Evolutionary conservation across 352 stramenopile species (phyloP).

Genomic region (Aphanomyces astaci): DNA sequence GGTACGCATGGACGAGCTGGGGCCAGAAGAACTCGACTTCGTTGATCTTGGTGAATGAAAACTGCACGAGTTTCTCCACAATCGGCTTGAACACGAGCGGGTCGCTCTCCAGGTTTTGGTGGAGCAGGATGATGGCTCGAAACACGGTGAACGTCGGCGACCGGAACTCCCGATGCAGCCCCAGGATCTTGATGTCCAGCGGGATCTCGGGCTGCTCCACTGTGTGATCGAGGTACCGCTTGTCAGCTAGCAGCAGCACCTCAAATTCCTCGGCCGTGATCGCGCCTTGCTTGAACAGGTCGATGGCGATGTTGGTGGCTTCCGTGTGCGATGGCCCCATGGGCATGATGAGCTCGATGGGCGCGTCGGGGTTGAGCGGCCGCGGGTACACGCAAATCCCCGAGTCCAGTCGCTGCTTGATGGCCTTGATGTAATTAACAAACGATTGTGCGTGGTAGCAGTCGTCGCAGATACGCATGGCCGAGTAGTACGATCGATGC

Average conservation of each 20-base stretch:
- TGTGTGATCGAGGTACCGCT: slow-evolving; percentile 75
- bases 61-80: slow-evolving; percentile 73
- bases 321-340: slow-evolving; percentile 71
- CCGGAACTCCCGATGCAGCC: slow-evolving; percentile 81
- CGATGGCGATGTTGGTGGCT: slow-evolving; percentile 79
- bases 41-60: slow-evolving; percentile 84
- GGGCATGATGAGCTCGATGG: slow-evolving; percentile 84
- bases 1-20: slow-evolving; percentile 83
- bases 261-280: slow-evolving; percentile 85
- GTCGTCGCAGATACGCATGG: slow-evolving; percentile 78
- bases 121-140: slow-evolving; percentile 74
- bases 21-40: slow-evolving; percentile 89
- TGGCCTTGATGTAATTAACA: slow-evolving; percentile 78
- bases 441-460: slow-evolving; percentile 80
- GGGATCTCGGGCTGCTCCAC: slow-evolving; percentile 78
- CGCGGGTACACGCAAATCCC: slow-evolving; percentile 82
- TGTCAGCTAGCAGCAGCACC: slow-evolving; percentile 73
- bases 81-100: slow-evolving; percentile 82
- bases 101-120: slow-evolving; percentile 78
- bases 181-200: slow-evolving; percentile 77
- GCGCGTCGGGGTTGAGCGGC: slow-evolving; percentile 70
- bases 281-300: slow-evolving; percentile 69
- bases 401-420: slow-evolving; percentile 76
- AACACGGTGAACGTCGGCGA: slow-evolving; percentile 72
- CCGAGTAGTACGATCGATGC: slow-evolving; percentile 71